Percentiles rank a stretch among this genome's conserved stretches.
Evolutionary conservation across 2,329 filamentous ascomycete genomes (phyloP).

Genomic region (Paraphaeosphaeria minitans): DNA sequence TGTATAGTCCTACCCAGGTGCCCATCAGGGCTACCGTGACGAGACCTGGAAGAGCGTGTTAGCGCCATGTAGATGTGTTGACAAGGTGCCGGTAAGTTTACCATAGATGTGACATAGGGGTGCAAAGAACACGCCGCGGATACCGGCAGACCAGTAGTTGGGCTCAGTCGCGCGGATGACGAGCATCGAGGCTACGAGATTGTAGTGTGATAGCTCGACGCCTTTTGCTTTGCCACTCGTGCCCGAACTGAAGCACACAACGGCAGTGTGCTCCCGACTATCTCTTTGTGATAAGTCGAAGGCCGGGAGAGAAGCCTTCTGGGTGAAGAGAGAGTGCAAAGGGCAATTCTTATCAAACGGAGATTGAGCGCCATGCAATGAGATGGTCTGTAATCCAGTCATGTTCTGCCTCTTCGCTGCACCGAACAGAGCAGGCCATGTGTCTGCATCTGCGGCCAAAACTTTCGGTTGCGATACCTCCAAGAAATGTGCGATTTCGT

Average conservation of each 20-base stretch:
- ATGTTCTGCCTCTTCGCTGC: slow-evolving; percentile 11
- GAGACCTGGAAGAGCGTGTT: slow-evolving; percentile 10
- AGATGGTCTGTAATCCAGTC: slow-evolving; percentile 10
- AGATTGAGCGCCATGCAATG: slow-evolving; percentile 12
- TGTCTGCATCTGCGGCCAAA: slow-evolving; percentile 18
- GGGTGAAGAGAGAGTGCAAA: slow-evolving; percentile 11
- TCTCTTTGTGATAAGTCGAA: slow-evolving; percentile 25
- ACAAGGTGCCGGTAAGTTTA: not conserved
- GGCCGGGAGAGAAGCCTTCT: slow-evolving; percentile 13
- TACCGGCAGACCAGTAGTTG: slow-evolving; percentile 14
- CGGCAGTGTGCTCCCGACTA: slow-evolving; percentile 22
- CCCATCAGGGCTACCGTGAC: slow-evolving; percentile 21
- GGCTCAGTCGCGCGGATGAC: slow-evolving; percentile 22
- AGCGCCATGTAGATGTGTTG: not conserved
- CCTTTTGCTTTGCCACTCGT: slow-evolving; percentile 32
- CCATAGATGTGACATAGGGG: slow-evolving; percentile 28
- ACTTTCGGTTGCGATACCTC: slow-evolving; percentile 20
- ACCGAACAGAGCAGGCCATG: slow-evolving; percentile 14
- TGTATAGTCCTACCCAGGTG: slow-evolving; percentile 21
- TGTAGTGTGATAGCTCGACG: slow-evolving; percentile 27
- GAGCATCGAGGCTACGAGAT: slow-evolving; percentile 23
- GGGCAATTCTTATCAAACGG: slow-evolving; percentile 11
- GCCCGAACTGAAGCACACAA: slow-evolving; percentile 29
- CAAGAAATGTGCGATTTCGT: slow-evolving; percentile 22
- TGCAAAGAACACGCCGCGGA: slow-evolving; percentile 27